Percentiles rank a stretch among this genome's conserved stretches.
Conservation (phyloP, 2,329 filamentous ascomycete species). For the Aspergillus caelatus region DNA sequence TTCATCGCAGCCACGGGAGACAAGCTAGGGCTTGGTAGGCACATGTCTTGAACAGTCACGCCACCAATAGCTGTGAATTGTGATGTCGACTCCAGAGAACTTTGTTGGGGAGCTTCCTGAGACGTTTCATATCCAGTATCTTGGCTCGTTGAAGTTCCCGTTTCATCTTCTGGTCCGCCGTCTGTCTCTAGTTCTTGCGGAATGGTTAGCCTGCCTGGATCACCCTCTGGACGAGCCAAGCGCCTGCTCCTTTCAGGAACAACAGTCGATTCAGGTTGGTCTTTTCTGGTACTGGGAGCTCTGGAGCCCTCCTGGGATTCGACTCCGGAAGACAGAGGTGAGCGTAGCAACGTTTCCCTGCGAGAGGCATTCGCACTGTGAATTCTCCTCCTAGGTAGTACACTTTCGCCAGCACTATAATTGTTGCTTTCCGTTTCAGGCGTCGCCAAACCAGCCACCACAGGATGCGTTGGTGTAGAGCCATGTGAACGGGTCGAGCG, state of each 20-base stretch:
- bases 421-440: constrained; percentile 42
- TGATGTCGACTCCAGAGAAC: constrained; percentile 24
- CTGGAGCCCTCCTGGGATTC: constrained; percentile 26
- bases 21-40: constrained; percentile 88
- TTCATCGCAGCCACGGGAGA: constrained; percentile 84
- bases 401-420: constrained; percentile 31
- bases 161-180: constrained; percentile 10
- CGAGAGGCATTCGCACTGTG: constrained; percentile 38
- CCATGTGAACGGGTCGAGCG: constrained; percentile 44
- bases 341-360: constrained; percentile 33
- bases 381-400: constrained; percentile 31
- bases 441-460: constrained; percentile 41
- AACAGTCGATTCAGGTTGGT: constrained; percentile 13
- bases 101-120: constrained; percentile 23
- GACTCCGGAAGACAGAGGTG: constrained; percentile 36
- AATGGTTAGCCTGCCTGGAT: constrained; percentile 12
- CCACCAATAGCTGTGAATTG: constrained; percentile 63
- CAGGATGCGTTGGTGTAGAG: constrained; percentile 29
- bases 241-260: constrained; percentile 22
- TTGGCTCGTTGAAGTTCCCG: constrained; percentile 24
- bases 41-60: constrained; percentile 79
- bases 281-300: constrained; percentile 22
- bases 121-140: constrained; percentile 27
- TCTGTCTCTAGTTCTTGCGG: constrained; percentile 16
- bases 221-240: constrained; percentile 17